Evolutionary conservation across 495 filamentous ascomycete species (phyloP), one percentile per base, ranked within the genome.

Genomic region (Neurospora sp.): DNA sequence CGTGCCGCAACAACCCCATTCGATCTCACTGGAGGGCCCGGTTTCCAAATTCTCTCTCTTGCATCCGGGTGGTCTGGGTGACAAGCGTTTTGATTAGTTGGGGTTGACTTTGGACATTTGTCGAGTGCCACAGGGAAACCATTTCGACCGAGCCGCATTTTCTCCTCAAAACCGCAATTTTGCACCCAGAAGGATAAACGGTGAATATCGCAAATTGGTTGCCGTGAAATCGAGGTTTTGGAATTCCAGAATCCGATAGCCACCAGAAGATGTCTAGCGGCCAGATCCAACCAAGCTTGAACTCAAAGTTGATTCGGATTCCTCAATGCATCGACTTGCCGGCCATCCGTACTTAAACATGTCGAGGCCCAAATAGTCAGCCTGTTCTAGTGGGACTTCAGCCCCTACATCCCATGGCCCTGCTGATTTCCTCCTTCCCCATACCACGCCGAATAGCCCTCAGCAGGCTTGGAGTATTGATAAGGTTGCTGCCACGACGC

Each of bases 401-500:
- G 6, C 27, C 27, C 54, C 54, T 66, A 66, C 6, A 66, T 66
- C 12, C 54, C 54, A 66, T 66, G 54, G 54, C 54, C 27, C 23
- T 79, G 78, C 48, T 77, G 79, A 31, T 73, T 76, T 42, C 77
- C 78, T 23, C 74, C 71, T 39, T 83, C 82, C 12, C 82, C 83
- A 69, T 84, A 85, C 83, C 83, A 85, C 7, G 78, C 82, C 14
- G 69, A 76, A 70, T 84, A 85, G 37, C 79, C 73, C 23, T 83
- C 83, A 37, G 31, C 54, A 9, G 79, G 77, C 72, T 79, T 85
- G 35, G 82, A 72, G 72, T 84, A 84, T 37, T 82, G 77, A 72
- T 84, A 85, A 69, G 83, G 76, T 38, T 83, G 84, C 46, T 82
- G 83, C 84, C 84, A 85, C 16, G 80, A 74, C 6, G 79, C 75